A percentile compares a stretch with the other conserved stretches of the same genome.
These are phyloP conservation scores for Yamadazyma scolyti DNA, from an alignment of 805 yeast genomes.

Conservation along the genomic window DNA sequence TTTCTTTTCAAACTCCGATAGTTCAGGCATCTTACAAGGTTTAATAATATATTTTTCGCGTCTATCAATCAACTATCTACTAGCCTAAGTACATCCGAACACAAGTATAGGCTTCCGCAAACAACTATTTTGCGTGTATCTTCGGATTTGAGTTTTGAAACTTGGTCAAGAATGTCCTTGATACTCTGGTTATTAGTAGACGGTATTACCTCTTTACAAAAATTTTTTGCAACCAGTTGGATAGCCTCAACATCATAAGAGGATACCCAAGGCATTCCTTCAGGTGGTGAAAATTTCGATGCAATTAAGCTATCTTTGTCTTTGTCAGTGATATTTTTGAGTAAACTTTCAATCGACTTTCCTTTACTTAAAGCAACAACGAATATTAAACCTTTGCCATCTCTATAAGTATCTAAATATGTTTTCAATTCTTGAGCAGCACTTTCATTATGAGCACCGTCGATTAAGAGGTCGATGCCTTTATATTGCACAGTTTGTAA, in stretches of 20 bases:
- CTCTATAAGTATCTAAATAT: conserved; percentile 33
- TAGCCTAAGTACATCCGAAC: conserved; percentile 35
- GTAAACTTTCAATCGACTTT: conserved; percentile 52
- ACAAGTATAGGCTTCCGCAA: conserved; percentile 41
- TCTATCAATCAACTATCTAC: conserved; percentile 4
- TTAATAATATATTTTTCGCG: background rate
- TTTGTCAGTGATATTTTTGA: conserved; percentile 44
- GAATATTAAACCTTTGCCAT: conserved; percentile 41
- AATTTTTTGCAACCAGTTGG: conserved; percentile 16
- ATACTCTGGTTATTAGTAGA: conserved; percentile 10
- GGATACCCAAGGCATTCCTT: conserved; percentile 92
- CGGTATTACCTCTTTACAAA: conserved; percentile 11
- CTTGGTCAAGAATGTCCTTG: conserved; percentile 11
- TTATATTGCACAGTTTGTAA: conserved; percentile 46
- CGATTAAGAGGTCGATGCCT: conserved; percentile 47
- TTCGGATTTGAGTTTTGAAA: conserved; percentile 12
- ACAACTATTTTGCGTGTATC: conserved; percentile 30
- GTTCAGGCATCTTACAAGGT: conserved; percentile 13
- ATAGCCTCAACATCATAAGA: conserved; percentile 35
- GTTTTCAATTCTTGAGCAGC: conserved; percentile 73
- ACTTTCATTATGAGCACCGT: conserved; percentile 90
- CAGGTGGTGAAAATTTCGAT: conserved; percentile 65
- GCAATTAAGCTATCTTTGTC: conserved; percentile 55
- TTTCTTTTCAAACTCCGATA: conserved; percentile 68
- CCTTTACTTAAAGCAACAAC: conserved; percentile 76